Evolutionary conservation across 345 rosid species (phyloP).

Genomic region (Eucalyptus marginata): DNA sequence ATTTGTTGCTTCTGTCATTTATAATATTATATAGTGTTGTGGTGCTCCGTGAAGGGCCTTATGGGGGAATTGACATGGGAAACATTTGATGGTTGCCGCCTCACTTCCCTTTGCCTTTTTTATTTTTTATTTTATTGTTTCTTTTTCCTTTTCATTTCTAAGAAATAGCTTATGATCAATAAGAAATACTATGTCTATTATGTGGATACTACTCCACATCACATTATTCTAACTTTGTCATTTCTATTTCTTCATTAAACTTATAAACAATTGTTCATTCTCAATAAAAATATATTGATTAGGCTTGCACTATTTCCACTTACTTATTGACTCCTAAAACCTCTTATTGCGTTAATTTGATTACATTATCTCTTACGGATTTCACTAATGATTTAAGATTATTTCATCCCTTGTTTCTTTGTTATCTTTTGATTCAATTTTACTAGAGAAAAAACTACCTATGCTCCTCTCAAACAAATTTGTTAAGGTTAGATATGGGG

Average conservation of each 20-base stretch:
- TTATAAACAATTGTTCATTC: background rate
- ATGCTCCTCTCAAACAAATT: too few relatives aligned
- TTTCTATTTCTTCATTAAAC: background rate
- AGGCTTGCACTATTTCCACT: accelerated
- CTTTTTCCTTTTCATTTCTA: background rate
- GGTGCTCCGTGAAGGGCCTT: background rate
- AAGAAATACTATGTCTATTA: background rate
- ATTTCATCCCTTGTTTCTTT: too few relatives aligned
- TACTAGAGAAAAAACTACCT: accelerated
- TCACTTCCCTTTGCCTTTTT: background rate
- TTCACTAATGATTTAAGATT: too few relatives aligned
- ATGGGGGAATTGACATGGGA: background rate
- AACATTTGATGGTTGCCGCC: background rate
- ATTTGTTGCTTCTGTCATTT: too few relatives aligned
- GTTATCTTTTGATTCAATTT: too few relatives aligned
- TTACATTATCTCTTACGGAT: too few relatives aligned
- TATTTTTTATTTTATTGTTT: background rate
- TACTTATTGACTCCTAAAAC: too few relatives aligned
- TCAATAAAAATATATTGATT: background rate
- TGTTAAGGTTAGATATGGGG: too few relatives aligned
- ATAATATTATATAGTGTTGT: background rate
- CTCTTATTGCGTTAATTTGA: accelerated
- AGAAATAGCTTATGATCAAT: background rate
- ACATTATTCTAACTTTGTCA: background rate
- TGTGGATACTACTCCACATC: background rate